Evolutionary conservation across 2,329 filamentous ascomycete species (phyloP).

Genomic region (Exophiala sp.): DNA sequence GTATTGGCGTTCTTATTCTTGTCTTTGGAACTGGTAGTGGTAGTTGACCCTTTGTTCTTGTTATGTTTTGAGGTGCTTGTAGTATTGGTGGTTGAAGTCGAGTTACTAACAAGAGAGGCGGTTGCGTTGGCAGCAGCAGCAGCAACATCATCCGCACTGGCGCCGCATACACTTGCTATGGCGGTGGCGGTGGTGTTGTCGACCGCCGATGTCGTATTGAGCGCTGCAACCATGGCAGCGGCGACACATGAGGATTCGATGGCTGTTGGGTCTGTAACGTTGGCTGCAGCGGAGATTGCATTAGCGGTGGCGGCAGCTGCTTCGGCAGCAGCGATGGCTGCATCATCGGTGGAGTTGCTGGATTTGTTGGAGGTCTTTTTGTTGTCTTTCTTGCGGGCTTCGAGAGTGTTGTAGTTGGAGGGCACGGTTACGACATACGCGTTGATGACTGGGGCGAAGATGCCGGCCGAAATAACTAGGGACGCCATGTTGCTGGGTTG

Average conservation of each 20-base stretch:
- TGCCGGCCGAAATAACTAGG: not conserved
- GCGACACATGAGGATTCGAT: not conserved
- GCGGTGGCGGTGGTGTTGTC: slow-evolving; percentile 6
- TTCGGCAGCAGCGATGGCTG: slow-evolving; percentile 1
- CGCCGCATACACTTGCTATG: slow-evolving; percentile 7
- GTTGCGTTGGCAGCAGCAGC: not conserved
- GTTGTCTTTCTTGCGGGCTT: slow-evolving; percentile 3
- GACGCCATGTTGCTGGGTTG: slow-evolving; percentile 2
- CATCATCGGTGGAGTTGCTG: slow-evolving; percentile 1
- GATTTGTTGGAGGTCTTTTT: not conserved
- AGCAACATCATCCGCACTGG: slow-evolving; percentile 3
- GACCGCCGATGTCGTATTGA: not conserved
- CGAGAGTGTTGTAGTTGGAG: not conserved
- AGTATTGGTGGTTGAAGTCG: slow-evolving; percentile 2
- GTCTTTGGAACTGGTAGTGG: not conserved
- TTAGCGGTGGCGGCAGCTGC: slow-evolving; percentile 3
- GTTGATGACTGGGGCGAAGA: slow-evolving; percentile 6
- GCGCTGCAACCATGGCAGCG: not conserved
- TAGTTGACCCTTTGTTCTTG: not conserved
- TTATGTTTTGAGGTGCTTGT: not conserved
- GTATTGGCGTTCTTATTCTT: not conserved
- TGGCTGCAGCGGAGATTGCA: slow-evolving; percentile 2
- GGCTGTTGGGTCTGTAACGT: slow-evolving; percentile 7
- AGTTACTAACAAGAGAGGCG: not conserved
- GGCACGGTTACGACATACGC: slow-evolving; percentile 12